Base-by-base conservation (phyloP, 352 stramenopile genomes). In the Globisporangium uncinulatum region DNA sequence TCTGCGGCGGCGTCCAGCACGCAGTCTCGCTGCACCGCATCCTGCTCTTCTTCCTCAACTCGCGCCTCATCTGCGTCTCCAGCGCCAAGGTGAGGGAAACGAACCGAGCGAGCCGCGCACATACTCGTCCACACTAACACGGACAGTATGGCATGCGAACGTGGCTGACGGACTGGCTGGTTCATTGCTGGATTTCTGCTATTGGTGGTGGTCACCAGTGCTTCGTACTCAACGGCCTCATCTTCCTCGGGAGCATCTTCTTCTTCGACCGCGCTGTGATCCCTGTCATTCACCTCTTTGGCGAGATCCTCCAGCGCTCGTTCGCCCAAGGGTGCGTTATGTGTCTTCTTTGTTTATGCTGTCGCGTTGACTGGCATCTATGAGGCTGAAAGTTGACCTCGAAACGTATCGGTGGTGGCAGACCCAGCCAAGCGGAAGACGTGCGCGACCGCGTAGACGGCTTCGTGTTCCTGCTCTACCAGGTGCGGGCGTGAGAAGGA, bases 171-270 rank as follows among this genome's bases (percentile, higher is more conserved):
- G 34, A 39, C 34, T 39, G 6, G 1, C 34, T 39, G 34, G 34
- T 13, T 39, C 7, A 13, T 39, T 42, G 14, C 4, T 29, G 24
- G 24, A 29, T 46, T 41, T 21, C 46, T 19, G 39, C 32, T n/a
- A 46, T 15, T 17, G 1, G 11, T 13, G 14, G 14, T 13, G 6
- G n/a, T 32, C 11, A 5, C 4, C 50, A 56, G 50, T 95, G 85
- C 59, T 89, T 95, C 54, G 77, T 93, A 54, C 76, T 95, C n/a
- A 95, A 95, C 62, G 85, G 85, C 0, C 78, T 95, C 21, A 93
- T 95, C 60, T 95, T 95, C 57, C 70, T 95, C 39, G 85, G 85
- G 43, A 94, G 83, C 63, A 95, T 95, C 50, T 95, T 89, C 74
- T 95, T 95, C 66, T 95, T 95, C 55, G 82, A 94, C 51, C 67